These are phyloP conservation scores for Pseudohalonectria lignicola DNA, from an alignment of 2,329 filamentous ascomycete genomes.

Conservation along the genomic window DNA sequence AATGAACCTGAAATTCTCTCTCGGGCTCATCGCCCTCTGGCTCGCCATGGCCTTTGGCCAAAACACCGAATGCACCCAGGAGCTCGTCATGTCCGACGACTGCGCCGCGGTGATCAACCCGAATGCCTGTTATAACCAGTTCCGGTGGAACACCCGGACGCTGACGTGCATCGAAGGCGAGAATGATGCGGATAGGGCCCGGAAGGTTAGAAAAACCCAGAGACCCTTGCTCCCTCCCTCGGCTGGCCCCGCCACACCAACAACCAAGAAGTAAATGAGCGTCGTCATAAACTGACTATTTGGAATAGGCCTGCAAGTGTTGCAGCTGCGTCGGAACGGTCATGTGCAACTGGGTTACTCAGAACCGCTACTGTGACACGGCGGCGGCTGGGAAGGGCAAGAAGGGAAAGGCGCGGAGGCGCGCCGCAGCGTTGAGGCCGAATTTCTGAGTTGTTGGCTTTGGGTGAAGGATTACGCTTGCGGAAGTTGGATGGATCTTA, in stretches of 20 bases:
- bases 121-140: conserved; percentile 28
- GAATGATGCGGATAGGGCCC: conserved; percentile 17
- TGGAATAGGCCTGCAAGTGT: conserved; percentile 21
- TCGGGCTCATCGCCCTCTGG: conserved; percentile 12
- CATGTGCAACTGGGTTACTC: conserved; percentile 24
- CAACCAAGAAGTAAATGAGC: not conserved
- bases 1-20: not conserved
- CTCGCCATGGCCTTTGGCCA: conserved; percentile 14
- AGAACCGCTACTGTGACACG: conserved; percentile 5
- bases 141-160: conserved; percentile 17
- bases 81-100: conserved; percentile 22
- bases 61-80: conserved; percentile 17
- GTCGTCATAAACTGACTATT: not conserved
- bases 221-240: not conserved
- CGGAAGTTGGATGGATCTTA: too few relatives aligned
- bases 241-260: not conserved
- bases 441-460: too few relatives aligned
- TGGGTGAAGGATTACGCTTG: too few relatives aligned
- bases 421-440: too few relatives aligned
- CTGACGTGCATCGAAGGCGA: conserved; percentile 23
- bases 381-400: not conserved
- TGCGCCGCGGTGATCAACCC: conserved; percentile 27
- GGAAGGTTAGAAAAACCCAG: conserved; percentile 22
- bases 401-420: not conserved
- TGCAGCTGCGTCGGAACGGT: conserved; percentile 21